Base-by-base conservation (phyloP, 768 basidiomycete genomes). In the Artomyces pyxidatus region DNA sequence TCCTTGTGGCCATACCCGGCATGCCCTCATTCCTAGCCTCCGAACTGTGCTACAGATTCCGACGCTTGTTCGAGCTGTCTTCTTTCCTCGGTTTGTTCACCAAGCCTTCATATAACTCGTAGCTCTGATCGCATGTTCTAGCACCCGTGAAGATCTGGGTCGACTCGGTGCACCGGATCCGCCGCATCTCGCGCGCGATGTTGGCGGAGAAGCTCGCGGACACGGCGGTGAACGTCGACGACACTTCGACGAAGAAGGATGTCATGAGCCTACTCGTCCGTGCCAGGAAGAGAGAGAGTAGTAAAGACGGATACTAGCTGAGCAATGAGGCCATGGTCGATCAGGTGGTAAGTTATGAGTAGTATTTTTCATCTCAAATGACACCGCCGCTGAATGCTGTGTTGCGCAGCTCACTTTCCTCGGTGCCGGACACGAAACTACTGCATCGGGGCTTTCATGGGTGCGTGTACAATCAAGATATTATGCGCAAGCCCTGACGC, bases 121-220 rank as follows among this genome's bases (percentile, higher is more conserved):
- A 7, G 32, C 32, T 14, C 17, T 8, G 5, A 12, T 35, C 5
- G 17, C 7, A 17, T 8, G 2, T 35, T 35, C 3, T 11, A 26
- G 41, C 17, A 2, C 3, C 25, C 17, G 22, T 19, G 77, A 72
- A 73, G 51, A 22, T 63, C 8, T 17, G 22, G 17, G 29, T 49
- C 40, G 76, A 75, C 65, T 76, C 21, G 69, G 82, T 12, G 71
- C 77, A 8, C 73, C 75, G 35, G 65, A 80, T 57, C 71, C 65
- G 3, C 67, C 70, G 17, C 62, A 68, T 42, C 16, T 26, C 45
- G 19, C 81, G 83, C 59, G 64, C 61, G 6, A 68, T 66, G 37
- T 68, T 85, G 3, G 72, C 81, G 4, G 71, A 72, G 4, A 81
- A 85, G 60, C 62, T 78, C n/a, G 57, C 63, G 0, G 68, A 72